Base-by-base conservation (phyloP, 2,329 filamentous ascomycete species). In the Chrysosporium queenslandicum region DNA sequence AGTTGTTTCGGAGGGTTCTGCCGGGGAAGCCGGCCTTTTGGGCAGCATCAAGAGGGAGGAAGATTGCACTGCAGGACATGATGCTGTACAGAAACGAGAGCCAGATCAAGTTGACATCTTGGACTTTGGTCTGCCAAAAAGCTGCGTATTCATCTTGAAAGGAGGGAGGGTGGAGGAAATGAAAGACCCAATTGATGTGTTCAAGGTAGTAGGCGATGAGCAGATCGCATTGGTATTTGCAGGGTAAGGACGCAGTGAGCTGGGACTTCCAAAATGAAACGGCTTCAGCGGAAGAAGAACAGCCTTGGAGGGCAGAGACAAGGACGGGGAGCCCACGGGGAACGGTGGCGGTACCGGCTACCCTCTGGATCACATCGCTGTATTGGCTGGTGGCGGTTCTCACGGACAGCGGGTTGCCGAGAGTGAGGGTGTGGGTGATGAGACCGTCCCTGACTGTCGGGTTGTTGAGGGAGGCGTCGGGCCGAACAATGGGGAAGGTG, bases 131-230 rank as follows among this genome's bases (percentile, higher is more conserved):
- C 3, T 59, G 52, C 64, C 64, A 66, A 25, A 67, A 60, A 11
- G 40, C 37, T 1, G 58, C 56, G 48, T 66, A 66, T 48, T 61
- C 57, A 12, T 52, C 55, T 21, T 54, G 58, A 46, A 61, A 62
- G 21, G 56, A 56, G 8, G 60, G 59, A 16, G 58, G 53, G 32
- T 62, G 59, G 12, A 62, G 54, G 4, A 57, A 53, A 37, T 66
- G 63, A 51, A 63, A 64, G 7, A 65, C 55, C 58, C 61, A 65
- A 49, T 66, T 62, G 56, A 65, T 57, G 34, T 66, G 60, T 34
- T 65, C 61, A 16, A 65, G 47, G 52, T 62, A 66, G 46, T 63
- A 64, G 23, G 54, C 57, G 18, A 63, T 50, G 1, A 66, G 58
- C 1, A 61, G 50, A 37, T 65, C 63, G 45, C 61, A 63, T 40